These are phyloP conservation scores for Scleroderma bovista DNA, from an alignment of 768 basidiomycete species.

Conservation along the genomic window DNA sequence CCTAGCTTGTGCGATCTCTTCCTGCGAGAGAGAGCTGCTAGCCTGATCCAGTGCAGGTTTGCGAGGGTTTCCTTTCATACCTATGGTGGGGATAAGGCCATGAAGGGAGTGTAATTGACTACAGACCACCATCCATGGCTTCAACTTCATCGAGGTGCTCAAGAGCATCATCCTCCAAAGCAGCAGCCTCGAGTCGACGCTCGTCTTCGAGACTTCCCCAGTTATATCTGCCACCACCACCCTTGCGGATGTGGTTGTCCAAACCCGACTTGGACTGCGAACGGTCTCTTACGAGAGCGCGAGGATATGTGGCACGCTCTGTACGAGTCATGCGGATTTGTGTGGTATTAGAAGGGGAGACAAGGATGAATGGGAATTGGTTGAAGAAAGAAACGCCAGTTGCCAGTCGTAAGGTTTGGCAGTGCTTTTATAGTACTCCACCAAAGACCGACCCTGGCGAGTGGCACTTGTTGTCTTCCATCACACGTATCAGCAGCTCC, in stretches of 20 bases:
- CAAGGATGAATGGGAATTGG: background rate
- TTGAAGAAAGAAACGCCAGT: background rate
- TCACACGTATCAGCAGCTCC: too few species aligned
- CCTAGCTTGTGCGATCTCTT: conserved; percentile 59
- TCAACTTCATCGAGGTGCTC: conserved; percentile 35
- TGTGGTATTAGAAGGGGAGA: background rate
- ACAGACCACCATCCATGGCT: conserved; percentile 12
- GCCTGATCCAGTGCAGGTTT: conserved; percentile 30
- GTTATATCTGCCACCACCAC: conserved; percentile 77
- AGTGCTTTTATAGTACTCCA: conserved; percentile 18
- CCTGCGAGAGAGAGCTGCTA: conserved; percentile 47
- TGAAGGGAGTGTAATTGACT: background rate
- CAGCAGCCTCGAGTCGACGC: conserved; percentile 52
- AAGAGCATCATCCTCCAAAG: conserved; percentile 51
- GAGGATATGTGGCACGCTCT: conserved; percentile 63
- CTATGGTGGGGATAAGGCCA: conserved; percentile 10
- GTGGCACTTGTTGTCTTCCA: conserved; percentile 9
- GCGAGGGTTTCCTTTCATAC: conserved; percentile 22
- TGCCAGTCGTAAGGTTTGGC: background rate
- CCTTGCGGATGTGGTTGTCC: conserved; percentile 67
- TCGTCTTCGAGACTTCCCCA: conserved; percentile 77
- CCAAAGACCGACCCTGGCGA: background rate
- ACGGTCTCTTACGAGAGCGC: conserved; percentile 71
- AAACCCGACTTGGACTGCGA: conserved; percentile 75
- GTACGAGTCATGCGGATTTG: conserved; percentile 66